Conservation (phyloP, 2,329 filamentous ascomycete species). For the Malbranchea zuffiana region DNA sequence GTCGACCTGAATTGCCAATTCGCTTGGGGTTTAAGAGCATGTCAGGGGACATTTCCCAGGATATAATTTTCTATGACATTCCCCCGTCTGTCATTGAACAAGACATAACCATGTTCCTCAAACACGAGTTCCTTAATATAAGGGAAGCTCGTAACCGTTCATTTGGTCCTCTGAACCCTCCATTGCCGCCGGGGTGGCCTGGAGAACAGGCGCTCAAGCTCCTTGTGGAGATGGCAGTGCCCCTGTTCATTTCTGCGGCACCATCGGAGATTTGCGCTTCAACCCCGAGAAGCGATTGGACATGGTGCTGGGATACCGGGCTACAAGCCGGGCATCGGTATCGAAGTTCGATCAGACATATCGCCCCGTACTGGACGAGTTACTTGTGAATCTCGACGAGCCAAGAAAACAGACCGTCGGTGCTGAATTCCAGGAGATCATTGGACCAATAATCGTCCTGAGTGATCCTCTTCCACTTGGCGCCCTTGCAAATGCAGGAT, state of each 20-base stretch:
- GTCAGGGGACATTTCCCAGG: not conserved
- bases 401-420: conserved; percentile 5
- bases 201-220: conserved; percentile 15
- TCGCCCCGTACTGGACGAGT: conserved; percentile 11
- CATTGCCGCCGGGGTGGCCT: conserved; percentile 17
- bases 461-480: not conserved
- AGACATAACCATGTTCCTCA: not conserved
- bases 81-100: not conserved
- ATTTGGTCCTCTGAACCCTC: too few species aligned
- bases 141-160: conserved; percentile 5
- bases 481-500: conserved; percentile 7
- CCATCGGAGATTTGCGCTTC: conserved; percentile 19
- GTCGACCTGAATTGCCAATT: conserved; percentile 21
- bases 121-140: conserved; percentile 11
- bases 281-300: conserved; percentile 9
- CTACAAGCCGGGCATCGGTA: not conserved
- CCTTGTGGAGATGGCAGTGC: conserved; percentile 21
- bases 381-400: conserved; percentile 7
- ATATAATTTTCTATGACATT: not conserved
- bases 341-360: conserved; percentile 17
- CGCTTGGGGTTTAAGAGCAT: conserved; percentile 13
- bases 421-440: conserved; percentile 8
- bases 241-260: conserved; percentile 23
- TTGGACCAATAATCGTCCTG: conserved; percentile 9
- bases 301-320: conserved; percentile 1